Conservation (phyloP, 495 filamentous ascomycete species). For the Cercophora sp. region DNA sequence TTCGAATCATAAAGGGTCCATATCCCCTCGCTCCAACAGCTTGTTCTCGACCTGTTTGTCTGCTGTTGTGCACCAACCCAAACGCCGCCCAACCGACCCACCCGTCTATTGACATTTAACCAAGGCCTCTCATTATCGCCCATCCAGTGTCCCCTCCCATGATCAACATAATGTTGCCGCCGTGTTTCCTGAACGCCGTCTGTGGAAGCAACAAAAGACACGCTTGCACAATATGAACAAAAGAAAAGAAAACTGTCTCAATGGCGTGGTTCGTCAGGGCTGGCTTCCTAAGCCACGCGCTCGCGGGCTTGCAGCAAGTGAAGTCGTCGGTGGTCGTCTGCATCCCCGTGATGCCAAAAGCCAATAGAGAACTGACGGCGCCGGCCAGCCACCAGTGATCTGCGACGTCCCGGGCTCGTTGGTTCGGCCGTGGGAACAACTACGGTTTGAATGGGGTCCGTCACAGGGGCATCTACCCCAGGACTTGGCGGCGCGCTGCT, state of each 20-base stretch:
- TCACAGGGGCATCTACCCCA: slow-evolving; percentile 12
- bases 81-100: no score
- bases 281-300: slow-evolving; percentile 19
- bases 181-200: no score
- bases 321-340: slow-evolving; percentile 24
- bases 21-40: no score
- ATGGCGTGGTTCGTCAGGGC: not conserved
- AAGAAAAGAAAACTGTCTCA: slow-evolving; percentile 3
- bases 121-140: no score
- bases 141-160: no score
- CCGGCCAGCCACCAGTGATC: slow-evolving; percentile 11
- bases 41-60: no score
- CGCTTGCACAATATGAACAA: not conserved
- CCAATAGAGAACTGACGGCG: slow-evolving; percentile 19
- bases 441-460: slow-evolving; percentile 26
- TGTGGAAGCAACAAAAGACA: not conserved
- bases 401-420: not conserved
- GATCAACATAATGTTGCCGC: no score
- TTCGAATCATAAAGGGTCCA: no score
- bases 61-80: no score
- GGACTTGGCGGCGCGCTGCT: slow-evolving; percentile 32
- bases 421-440: not conserved
- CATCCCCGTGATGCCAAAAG: slow-evolving; percentile 14
- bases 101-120: no score
- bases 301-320: slow-evolving; percentile 27